A percentile compares a stretch with the other conserved stretches of the same genome.
Conservation (phyloP, 305 asterid genomes). For the Stenogyne calaminthoides region DNA sequence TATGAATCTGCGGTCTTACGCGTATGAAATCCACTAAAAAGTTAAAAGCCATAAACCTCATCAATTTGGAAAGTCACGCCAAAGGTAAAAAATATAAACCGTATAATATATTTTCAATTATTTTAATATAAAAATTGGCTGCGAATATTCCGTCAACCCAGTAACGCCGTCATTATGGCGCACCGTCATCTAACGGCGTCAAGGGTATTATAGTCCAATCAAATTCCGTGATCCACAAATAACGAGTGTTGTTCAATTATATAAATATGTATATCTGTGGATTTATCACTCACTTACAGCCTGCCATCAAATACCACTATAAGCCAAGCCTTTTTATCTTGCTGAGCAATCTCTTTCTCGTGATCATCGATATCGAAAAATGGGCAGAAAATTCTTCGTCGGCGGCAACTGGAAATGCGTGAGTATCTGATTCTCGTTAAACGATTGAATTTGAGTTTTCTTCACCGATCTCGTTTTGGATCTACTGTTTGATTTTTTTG, state of each 20-base stretch:
- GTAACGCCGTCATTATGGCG: conserved; percentile 13
- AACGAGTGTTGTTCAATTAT: conserved; percentile 29
- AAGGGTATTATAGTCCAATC: conserved; percentile 41
- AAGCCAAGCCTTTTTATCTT: conserved; percentile 20
- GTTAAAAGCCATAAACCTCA: no score
- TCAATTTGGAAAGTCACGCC: no score
- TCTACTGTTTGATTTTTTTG: conserved; percentile 24
- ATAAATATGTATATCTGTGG: conserved; percentile 20
- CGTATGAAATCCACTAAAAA: no score
- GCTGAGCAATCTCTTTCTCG: conserved; percentile 41
- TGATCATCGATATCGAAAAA: conserved; percentile 40
- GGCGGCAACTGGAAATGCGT: conserved; percentile 99
- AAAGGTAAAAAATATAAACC: no score
- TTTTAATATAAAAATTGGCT: conserved; percentile 25
- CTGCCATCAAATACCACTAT: conserved; percentile 27
- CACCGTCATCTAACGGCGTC: conserved; percentile 22
- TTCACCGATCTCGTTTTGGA: conserved; percentile 24
- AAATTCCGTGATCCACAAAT: conserved; percentile 42
- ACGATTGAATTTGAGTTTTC: not conserved
- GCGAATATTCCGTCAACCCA: conserved; percentile 38
- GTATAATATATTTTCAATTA: not conserved
- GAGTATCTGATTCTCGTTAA: conserved; percentile 34
- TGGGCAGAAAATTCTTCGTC: conserved; percentile 94
- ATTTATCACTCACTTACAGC: conserved; percentile 28
- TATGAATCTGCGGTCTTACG: no score